Percentiles rank a stretch among this genome's conserved stretches.
phyloP scores from a whole-genome alignment of 139 green algal genomes.

The Pycnococcus provasolii region DNA sequence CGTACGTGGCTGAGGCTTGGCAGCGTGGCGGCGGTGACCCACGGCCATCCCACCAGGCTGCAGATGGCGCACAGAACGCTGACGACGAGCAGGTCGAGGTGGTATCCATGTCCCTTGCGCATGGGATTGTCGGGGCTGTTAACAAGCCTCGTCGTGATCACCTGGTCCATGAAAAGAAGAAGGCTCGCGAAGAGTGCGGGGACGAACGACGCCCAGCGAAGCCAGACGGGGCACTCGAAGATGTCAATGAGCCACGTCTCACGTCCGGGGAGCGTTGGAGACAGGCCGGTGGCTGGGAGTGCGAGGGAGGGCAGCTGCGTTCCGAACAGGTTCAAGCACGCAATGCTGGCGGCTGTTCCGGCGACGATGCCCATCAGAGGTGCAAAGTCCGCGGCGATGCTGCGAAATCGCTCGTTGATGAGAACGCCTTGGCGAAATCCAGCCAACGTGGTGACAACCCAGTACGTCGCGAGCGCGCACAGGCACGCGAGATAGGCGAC shows the following conservation, averaged over 20 bases:
- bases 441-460: not conserved
- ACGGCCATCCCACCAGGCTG: constrained; percentile 21
- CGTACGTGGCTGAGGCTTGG: constrained; percentile 15
- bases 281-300: not conserved
- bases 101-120: constrained; percentile 21
- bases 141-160: constrained; percentile 25
- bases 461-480: not conserved
- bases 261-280: not conserved
- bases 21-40: constrained; percentile 21
- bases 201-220: constrained; percentile 5
- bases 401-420: constrained; percentile 12
- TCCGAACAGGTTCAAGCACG: not conserved
- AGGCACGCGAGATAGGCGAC: not conserved
- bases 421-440: not conserved
- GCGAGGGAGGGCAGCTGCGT: constrained; percentile 1
- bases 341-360: not conserved
- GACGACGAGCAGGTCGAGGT: constrained; percentile 25
- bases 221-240: constrained; percentile 11
- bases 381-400: constrained; percentile 20
- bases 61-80: constrained; percentile 2
- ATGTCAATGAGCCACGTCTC: constrained; percentile 18
- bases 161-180: constrained; percentile 27
- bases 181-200: constrained; percentile 16
- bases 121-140: constrained; percentile 17
- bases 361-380: constrained; percentile 18